Evolutionary conservation across 331 rosid genomes (phyloP).

Genomic region (Stylosanthes scabra): DNA sequence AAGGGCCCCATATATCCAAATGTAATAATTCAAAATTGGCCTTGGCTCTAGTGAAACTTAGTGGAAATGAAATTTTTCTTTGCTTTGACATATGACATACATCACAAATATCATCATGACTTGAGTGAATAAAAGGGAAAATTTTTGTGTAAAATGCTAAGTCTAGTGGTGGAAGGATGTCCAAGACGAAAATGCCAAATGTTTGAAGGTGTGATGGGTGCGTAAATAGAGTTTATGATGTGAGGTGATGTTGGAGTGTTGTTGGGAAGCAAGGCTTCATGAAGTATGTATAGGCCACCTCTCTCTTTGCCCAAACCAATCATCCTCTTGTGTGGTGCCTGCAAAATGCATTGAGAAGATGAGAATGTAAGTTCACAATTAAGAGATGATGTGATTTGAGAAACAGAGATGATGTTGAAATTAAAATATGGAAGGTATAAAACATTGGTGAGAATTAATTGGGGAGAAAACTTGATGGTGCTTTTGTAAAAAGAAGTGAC

Average conservation of each 20-base stretch:
- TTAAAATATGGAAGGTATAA: not conserved
- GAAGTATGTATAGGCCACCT: not conserved
- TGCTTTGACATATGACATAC: too few species aligned
- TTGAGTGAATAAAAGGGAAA: not conserved
- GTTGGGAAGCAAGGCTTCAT: not conserved
- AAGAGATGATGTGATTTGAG: not conserved
- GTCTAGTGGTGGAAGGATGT: too few species aligned
- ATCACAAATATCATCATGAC: too few species aligned
- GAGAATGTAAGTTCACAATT: not conserved
- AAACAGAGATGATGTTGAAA: not conserved
- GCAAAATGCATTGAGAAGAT: not conserved
- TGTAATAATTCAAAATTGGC: not conserved
- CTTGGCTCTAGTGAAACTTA: too few species aligned
- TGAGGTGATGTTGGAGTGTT: not conserved
- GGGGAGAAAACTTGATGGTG: not conserved
- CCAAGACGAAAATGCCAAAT: not conserved
- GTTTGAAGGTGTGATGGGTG: not conserved
- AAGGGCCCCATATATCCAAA: not conserved
- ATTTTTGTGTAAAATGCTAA: too few species aligned
- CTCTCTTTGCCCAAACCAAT: not conserved
- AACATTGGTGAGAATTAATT: not conserved
- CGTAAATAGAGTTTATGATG: too few species aligned
- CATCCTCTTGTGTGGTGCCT: not conserved
- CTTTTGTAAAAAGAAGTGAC: too few species aligned
- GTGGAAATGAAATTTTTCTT: too few species aligned